A percentile compares a stretch with the other conserved stretches of the same genome.
These are phyloP conservation scores for Cutaneotrichosporon cyanovorans DNA, from an alignment of 1,284 basidiomycete genomes.

Conservation along the genomic window DNA sequence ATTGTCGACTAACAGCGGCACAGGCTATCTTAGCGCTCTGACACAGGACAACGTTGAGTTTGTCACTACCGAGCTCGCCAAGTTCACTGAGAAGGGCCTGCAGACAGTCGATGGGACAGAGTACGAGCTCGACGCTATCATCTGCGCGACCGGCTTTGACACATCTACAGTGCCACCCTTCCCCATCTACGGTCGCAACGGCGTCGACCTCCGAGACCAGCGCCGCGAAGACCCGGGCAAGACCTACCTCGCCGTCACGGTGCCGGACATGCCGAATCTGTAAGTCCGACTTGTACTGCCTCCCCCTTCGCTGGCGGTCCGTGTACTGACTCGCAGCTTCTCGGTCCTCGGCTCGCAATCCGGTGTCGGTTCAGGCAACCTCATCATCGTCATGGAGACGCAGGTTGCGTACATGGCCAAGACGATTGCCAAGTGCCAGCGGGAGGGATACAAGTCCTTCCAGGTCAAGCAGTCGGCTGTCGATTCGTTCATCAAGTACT, in stretches of 20 bases:
- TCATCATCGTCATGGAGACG: conserved; percentile 21
- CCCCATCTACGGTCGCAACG: conserved; percentile 22
- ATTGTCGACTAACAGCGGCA: too few species aligned
- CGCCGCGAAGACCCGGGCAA: conserved; percentile 19
- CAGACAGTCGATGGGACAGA: conserved; percentile 17
- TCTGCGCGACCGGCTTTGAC: conserved; percentile 37
- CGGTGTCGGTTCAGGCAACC: conserved; percentile 9
- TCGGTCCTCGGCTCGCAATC: conserved; percentile 7
- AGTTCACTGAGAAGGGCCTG: conserved; percentile 25
- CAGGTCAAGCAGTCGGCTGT: conserved; percentile 23
- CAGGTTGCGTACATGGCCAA: conserved; percentile 19
- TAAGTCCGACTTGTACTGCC: not conserved
- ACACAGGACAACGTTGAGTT: conserved; percentile 27
- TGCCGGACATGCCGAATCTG: conserved; percentile 33
- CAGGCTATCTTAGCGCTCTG: conserved; percentile 14
- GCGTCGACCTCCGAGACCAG: conserved; percentile 30
- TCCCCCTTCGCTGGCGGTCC: not conserved
- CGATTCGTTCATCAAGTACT: conserved; percentile 28
- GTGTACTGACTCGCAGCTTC: conserved; percentile 9
- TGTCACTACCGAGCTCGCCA: conserved; percentile 17
- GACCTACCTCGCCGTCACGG: conserved; percentile 27
- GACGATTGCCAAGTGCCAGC: conserved; percentile 10
- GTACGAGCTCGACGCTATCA: conserved; percentile 27
- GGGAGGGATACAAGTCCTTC: conserved; percentile 17
- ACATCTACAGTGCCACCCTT: conserved; percentile 26